Evolutionary conservation across 2,329 filamentous ascomycete species (phyloP), one percentile per base, ranked within the genome.

Genomic region (Byssoonygena ceratinophila): DNA sequence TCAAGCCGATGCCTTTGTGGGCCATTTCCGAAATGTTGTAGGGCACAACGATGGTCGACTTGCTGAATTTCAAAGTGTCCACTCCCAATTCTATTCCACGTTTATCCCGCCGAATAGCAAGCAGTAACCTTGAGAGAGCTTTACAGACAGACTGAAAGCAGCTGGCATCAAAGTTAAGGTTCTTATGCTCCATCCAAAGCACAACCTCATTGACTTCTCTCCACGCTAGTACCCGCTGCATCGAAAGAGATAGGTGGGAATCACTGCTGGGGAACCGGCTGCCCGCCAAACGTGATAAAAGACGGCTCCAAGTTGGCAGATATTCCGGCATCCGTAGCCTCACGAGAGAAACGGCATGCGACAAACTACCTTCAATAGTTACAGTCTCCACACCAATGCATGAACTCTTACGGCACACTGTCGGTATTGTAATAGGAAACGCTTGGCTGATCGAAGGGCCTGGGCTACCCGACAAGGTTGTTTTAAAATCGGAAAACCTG

Each of bases 161-260:
- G 20, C n/a, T 41, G 4, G 43, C 22, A 32, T 53, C 50, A 31
- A 53, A 9, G 25, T 8, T 41, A 25, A 53, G 16, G 22, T 32
- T 39, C 12, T 37, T 57, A 8, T 60, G 52, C 37, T 62, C 59
- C 67, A 72, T 71, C 62, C 62, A 68, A 16, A 58, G 52, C 2
- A 66, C 48, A 8, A 69, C 57, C 39, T 64, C 58, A 22, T 64
- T 34, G 6, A 62, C 59, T 46, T 69, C 67, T 52, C 67, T 60
- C 70, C 71, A 74, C 32, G 65, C 60, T 36, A 70, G 51, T 41
- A 71, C 59, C 46, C 61, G 59, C 43, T 70, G 63, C 23, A 60
- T 57, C 36, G 59, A 32, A 2, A 46, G 29, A n/a, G 46, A 22
- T 25, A 44, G 11, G 20, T 45, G 31, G n/a, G 36, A 18, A 45